Evolutionary conservation across 108 stramenopile species (phyloP).

Genomic region (Seminavis robusta): DNA sequence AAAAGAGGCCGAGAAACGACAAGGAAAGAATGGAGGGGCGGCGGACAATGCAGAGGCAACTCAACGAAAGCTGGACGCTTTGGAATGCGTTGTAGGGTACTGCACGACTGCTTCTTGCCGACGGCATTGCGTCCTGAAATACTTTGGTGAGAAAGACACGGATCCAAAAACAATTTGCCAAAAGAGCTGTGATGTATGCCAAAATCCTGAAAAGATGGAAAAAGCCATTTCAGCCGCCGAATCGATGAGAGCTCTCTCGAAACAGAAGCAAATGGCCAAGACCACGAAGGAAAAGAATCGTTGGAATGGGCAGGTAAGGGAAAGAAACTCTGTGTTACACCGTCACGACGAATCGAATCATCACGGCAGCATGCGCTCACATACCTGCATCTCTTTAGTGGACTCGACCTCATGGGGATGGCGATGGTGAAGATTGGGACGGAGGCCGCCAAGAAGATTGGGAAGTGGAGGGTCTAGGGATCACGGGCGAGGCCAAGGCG

Average conservation of each 20-base stretch:
- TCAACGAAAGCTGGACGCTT: slow-evolving; percentile 35
- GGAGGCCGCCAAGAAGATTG: slow-evolving; percentile 29
- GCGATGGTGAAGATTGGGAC: slow-evolving; percentile 12
- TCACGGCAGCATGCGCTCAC: too few relatives aligned
- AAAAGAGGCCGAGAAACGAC: slow-evolving; percentile 16
- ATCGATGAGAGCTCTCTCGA: background rate
- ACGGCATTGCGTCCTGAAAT: slow-evolving; percentile 57
- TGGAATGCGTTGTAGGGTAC: slow-evolving; percentile 77
- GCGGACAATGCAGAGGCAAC: too few relatives aligned
- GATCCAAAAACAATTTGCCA: slow-evolving; percentile 47
- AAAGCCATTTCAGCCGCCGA: background rate
- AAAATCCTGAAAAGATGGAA: slow-evolving; percentile 48
- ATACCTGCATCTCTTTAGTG: too few relatives aligned
- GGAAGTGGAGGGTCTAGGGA: slow-evolving; percentile 20
- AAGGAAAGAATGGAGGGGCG: too few relatives aligned
- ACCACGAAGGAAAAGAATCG: slow-evolving; percentile 10
- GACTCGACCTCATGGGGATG: slow-evolving; percentile 29
- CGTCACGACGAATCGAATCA: too few relatives aligned
- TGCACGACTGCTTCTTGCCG: slow-evolving; percentile 58
- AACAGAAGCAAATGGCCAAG: too few relatives aligned
- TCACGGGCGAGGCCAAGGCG: slow-evolving; percentile 2
- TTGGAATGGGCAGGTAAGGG: slow-evolving; percentile 39
- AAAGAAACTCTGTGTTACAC: too few relatives aligned
- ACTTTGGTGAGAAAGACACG: slow-evolving; percentile 71
- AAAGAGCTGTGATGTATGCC: slow-evolving; percentile 77